Base-by-base conservation (phyloP, 441 rosid species). In the Corymbia citriodora region DNA sequence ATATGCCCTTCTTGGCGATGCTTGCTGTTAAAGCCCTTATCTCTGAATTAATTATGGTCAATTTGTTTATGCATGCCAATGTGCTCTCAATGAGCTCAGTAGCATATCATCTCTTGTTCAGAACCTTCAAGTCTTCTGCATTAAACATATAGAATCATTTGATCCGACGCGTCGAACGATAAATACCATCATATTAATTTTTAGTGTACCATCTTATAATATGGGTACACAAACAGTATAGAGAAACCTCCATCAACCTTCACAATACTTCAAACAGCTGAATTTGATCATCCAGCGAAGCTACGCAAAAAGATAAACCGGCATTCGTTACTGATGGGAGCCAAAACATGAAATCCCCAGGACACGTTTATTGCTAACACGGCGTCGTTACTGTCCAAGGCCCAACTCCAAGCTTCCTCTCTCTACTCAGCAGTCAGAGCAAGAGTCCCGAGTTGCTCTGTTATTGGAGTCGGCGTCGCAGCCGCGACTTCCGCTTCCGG, bases 21-120 rank as follows among this genome's bases (percentile, higher is more conserved):
- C 9, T 19, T 29, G 72, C 19, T n/a, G 0, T 13, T 7, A 31
- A 31, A 70, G 45, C 2, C 81, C 45, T 9, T 4, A n/a, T 65
- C 72, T 65, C 19, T 65, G 0, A n/a, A 14, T 29, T 65, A 7
- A n/a, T 13, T 29, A 5, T 15, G 1, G 10, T 14, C 36, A 65
- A n/a, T 14, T 65, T 65, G 1, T n/a, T 17, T 12, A 31, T 2
- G 3, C 5, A 0, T 1, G 11, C 2, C 40, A 8, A 68, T 68
- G 40, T 0, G 45, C 79, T 16, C 11, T 31, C 40, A 2, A 9
- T 16, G 79, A 68, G 79, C 79, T 68, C 21, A 17, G 2, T 9
- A 70, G 33, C 23, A 2, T 31, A 33, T 70, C 81, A 33, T 33
- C 18, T 68, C 12, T 16, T 4, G 3, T 8, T 31, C 40, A 16